Percentiles rank a stretch among this genome's conserved stretches.
Evolutionary conservation across 1,284 basidiomycete species (phyloP).

Genomic region (Ustilago esculenta): DNA sequence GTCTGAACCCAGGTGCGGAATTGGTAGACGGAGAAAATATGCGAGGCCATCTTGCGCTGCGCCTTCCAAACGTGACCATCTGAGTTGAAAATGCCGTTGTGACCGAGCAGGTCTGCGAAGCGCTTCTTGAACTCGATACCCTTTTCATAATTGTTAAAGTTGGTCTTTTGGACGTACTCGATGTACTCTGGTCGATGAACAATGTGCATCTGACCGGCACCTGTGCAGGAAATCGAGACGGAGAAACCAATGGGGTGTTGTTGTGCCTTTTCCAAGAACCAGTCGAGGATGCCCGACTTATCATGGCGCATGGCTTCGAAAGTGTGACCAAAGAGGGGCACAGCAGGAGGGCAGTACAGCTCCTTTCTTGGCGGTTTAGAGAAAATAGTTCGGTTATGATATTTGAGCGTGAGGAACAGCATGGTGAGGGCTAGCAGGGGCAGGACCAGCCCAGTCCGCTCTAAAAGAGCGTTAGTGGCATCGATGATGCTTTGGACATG

Average conservation of each 20-base stretch:
- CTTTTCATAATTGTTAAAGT: constrained; percentile 63
- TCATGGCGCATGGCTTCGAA: constrained; percentile 13
- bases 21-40: constrained; percentile 60
- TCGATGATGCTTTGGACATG: constrained; percentile 16
- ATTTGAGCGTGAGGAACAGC: constrained; percentile 29
- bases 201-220: constrained; percentile 39
- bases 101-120: constrained; percentile 49
- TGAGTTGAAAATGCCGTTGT: constrained; percentile 57
- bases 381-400: constrained; percentile 39
- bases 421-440: constrained; percentile 23
- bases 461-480: constrained; percentile 12
- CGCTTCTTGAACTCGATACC: constrained; percentile 39
- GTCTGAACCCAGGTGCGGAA: constrained; percentile 54
- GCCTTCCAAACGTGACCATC: constrained; percentile 63
- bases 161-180: constrained; percentile 63
- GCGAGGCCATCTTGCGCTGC: constrained; percentile 61
- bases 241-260: constrained; percentile 26
- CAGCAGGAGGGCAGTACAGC: constrained; percentile 23
- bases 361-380: constrained; percentile 30
- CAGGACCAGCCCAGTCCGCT: constrained; percentile 16
- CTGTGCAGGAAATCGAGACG: constrained; percentile 17
- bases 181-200: constrained; percentile 56
- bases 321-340: constrained; percentile 42
- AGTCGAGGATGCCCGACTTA: constrained; percentile 22
- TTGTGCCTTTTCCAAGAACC: constrained; percentile 11